A percentile compares a stretch with the other conserved stretches of the same genome.
These are phyloP conservation scores for Fusarium sp. DNA, from an alignment of 2,329 filamentous ascomycete species.

Conservation along the genomic window DNA sequence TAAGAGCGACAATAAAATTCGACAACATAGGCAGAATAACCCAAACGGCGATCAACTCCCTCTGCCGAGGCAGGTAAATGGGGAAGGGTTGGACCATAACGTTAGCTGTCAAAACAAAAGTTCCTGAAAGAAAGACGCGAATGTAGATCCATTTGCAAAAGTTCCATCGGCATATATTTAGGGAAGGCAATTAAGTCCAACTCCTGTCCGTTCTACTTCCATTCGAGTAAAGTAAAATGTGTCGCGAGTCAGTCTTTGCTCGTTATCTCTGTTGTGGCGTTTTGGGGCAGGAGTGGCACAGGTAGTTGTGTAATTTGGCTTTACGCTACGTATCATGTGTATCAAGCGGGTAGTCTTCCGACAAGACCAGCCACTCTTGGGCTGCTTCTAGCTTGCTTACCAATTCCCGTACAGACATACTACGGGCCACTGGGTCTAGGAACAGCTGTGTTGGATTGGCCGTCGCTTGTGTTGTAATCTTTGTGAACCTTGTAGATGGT, in stretches of 20 bases:
- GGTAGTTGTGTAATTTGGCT: not conserved
- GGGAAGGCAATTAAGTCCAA: not conserved
- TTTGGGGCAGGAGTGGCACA: not conserved
- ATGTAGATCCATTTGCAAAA: constrained; percentile 12
- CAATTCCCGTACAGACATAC: not conserved
- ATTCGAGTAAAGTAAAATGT: not conserved
- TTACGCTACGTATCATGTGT: not conserved
- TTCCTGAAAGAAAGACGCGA: not conserved
- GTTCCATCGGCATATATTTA: constrained; percentile 13
- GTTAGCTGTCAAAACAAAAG: not conserved
- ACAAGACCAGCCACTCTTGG: too few relatives aligned
- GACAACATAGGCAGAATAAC: not conserved
- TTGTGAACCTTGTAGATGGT: not conserved
- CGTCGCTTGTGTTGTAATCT: not conserved
- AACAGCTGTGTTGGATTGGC: too few relatives aligned
- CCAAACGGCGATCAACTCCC: constrained; percentile 4
- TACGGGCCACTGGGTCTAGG: not conserved
- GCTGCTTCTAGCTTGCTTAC: not conserved
- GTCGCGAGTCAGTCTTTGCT: constrained; percentile 1
- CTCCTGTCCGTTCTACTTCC: not conserved
- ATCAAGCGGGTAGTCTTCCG: not conserved
- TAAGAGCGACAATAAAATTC: not conserved
- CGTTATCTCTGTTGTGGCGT: not conserved
- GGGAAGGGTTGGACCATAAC: constrained; percentile 13
- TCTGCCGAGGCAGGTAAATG: constrained; percentile 7